Evolutionary conservation across 805 yeast species (phyloP).

Genomic region (Yamadazyma scolyti): DNA sequence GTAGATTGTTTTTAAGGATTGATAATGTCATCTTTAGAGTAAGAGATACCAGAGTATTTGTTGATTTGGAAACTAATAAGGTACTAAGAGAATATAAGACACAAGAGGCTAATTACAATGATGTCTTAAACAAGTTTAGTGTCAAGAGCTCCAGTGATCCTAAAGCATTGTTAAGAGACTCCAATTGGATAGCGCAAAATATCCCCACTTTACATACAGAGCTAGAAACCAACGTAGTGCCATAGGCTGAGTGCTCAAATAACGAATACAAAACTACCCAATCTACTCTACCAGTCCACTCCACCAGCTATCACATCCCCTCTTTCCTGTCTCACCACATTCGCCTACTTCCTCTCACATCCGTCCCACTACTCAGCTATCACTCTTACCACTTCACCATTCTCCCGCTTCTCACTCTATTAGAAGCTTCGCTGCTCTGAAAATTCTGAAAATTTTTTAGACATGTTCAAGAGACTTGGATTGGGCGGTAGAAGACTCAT

Average conservation of each 20-base stretch:
- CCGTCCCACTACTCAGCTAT: background rate
- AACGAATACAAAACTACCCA: too few species aligned
- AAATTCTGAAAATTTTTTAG: too few species aligned
- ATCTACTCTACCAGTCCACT: too few species aligned
- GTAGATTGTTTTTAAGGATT: slow-evolving; percentile 79
- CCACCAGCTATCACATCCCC: too few species aligned
- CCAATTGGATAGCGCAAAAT: slow-evolving; percentile 66
- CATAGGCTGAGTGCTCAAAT: too few species aligned
- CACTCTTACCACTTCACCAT: background rate
- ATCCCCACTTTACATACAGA: slow-evolving; percentile 34
- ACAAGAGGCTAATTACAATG: slow-evolving; percentile 41
- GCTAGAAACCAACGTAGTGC: slow-evolving; percentile 8
- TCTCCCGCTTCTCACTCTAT: too few species aligned
- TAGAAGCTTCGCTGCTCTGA: too few species aligned
- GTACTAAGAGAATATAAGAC: slow-evolving; percentile 76
- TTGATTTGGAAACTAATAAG: slow-evolving; percentile 64
- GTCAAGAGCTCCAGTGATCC: slow-evolving; percentile 30
- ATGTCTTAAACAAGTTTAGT: slow-evolving; percentile 21
- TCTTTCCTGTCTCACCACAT: too few species aligned
- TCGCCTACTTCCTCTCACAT: background rate
- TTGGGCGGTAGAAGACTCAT: slow-evolving; percentile 29
- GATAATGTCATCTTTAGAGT: slow-evolving; percentile 85
- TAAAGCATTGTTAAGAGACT: slow-evolving; percentile 60
- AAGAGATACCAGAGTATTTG: slow-evolving; percentile 77
- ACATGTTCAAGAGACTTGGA: background rate